Evolutionary conservation across 805 yeast genomes (phyloP).

Genomic region (Wickerhamomyces bovis): DNA sequence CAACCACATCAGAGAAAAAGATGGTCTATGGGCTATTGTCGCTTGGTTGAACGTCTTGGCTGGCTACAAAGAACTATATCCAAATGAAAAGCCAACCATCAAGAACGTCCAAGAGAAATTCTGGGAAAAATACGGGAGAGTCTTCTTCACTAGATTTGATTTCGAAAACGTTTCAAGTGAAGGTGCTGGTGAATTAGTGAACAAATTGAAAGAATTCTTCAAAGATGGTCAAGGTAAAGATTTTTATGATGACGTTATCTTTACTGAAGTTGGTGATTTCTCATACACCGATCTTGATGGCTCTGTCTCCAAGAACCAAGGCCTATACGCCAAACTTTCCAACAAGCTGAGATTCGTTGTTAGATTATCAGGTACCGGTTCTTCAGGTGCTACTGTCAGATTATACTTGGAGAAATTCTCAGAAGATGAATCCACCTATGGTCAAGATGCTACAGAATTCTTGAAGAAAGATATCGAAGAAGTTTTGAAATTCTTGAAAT

Average conservation of each 20-base stretch:
- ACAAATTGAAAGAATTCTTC: conserved; percentile 38
- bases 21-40: conserved; percentile 94
- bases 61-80: conserved; percentile 59
- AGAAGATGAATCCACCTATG: conserved; percentile 44
- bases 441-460: conserved; percentile 56
- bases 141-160: conserved; percentile 95
- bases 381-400: conserved; percentile 95
- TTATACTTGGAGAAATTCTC: conserved; percentile 84
- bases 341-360: conserved; percentile 83
- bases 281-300: conserved; percentile 94
- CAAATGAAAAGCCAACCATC: conserved; percentile 56
- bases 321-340: conserved; percentile 73
- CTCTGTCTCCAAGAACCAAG: conserved; percentile 81
- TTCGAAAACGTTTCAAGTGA: conserved; percentile 76
- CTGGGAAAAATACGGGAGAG: conserved; percentile 91
- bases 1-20: conserved; percentile 94
- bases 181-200: conserved; percentile 67
- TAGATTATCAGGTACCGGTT: conserved; percentile 94
- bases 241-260: conserved; percentile 42
- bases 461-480: conserved; percentile 54
- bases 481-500: conserved; percentile 62
- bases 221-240: conserved; percentile 28
- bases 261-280: conserved; percentile 80
- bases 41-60: conserved; percentile 97
- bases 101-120: conserved; percentile 74